phyloP scores from a whole-genome alignment of 2,329 filamentous ascomycete species.

The Trichoderma lentiforme region DNA sequence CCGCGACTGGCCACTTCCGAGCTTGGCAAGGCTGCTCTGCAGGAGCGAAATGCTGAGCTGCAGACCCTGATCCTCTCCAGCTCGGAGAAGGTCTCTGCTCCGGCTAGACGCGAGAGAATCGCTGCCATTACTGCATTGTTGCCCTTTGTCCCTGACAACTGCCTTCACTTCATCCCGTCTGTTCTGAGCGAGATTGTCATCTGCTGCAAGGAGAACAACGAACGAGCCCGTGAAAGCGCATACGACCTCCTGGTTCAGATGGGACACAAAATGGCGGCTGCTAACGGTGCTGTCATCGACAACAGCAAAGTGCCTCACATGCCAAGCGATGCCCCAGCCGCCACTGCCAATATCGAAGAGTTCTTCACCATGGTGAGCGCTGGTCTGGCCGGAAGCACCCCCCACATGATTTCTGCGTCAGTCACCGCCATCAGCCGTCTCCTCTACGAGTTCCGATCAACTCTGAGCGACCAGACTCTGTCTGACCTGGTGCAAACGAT shows the following conservation, averaged over 20 bases:
- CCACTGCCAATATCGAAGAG: constrained; percentile 81
- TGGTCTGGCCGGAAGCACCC: constrained; percentile 85
- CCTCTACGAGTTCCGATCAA: constrained; percentile 81
- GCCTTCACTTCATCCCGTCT: constrained; percentile 89
- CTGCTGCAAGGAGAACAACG: constrained; percentile 95
- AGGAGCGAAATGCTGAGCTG: constrained; percentile 71
- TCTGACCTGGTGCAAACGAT: constrained; percentile 88
- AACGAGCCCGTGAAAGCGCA: constrained; percentile 83
- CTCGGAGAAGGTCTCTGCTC: constrained; percentile 79
- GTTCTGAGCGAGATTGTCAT: constrained; percentile 93
- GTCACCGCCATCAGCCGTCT: constrained; percentile 93
- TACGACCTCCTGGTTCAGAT: constrained; percentile 89
- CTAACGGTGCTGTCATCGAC: constrained; percentile 69
- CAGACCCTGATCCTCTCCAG: constrained; percentile 78
- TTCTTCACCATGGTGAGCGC: constrained; percentile 98
- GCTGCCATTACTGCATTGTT: constrained; percentile 78
- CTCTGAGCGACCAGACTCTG: constrained; percentile 66
- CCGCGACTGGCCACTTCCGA: constrained; percentile 82
- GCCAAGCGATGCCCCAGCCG: constrained; percentile 73
- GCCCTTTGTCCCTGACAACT: constrained; percentile 69
- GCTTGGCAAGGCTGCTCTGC: constrained; percentile 70
- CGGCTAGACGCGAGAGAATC: constrained; percentile 81
- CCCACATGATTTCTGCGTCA: constrained; percentile 97
- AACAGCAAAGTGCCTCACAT: constrained; percentile 87
- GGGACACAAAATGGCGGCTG: constrained; percentile 70